Conservation (phyloP, 1,284 basidiomycete genomes). For the Omphalotus olearius region DNA sequence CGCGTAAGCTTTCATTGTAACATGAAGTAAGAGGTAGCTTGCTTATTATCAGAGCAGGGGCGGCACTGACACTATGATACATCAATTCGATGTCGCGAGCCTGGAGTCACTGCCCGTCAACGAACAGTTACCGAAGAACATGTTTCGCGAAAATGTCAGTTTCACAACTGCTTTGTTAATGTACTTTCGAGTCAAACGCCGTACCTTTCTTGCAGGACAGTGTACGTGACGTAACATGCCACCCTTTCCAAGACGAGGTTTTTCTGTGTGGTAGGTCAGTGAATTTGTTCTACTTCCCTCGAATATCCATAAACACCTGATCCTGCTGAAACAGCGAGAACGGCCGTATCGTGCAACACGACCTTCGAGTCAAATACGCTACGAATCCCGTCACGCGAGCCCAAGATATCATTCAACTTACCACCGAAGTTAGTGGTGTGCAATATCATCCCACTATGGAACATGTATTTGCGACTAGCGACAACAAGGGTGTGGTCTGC, state of each 20-base stretch:
- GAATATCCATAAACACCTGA: slow-evolving; percentile 5
- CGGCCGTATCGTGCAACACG: slow-evolving; percentile 59
- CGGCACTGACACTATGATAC: slow-evolving; percentile 53
- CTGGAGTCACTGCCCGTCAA: slow-evolving; percentile 2
- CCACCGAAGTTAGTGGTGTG: slow-evolving; percentile 54
- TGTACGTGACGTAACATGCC: slow-evolving; percentile 57
- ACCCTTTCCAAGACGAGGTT: slow-evolving; percentile 59
- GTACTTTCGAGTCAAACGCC: slow-evolving; percentile 10
- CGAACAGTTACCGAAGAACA: slow-evolving; percentile 5
- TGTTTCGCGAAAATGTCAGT: slow-evolving; percentile 15
- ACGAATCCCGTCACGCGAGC: slow-evolving; percentile 28
- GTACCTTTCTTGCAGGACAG: slow-evolving; percentile 41
- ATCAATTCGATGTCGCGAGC: slow-evolving; percentile 50
- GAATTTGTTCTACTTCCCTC: neutral
- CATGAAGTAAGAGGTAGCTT: neutral
- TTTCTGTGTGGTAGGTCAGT: slow-evolving; percentile 63
- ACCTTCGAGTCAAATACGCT: slow-evolving; percentile 37
- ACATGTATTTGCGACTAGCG: slow-evolving; percentile 63
- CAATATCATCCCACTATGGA: slow-evolving; percentile 62
- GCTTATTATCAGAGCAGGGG: slow-evolving; percentile 37
- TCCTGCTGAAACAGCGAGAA: slow-evolving; percentile 49
- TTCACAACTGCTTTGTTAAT: slow-evolving; percentile 14
- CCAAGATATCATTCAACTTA: slow-evolving; percentile 47
- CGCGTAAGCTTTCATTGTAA: slow-evolving; percentile 37
- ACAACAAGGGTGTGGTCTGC: slow-evolving; percentile 50